phyloP scores from a whole-genome alignment of 257 asterid species.

The Haberlea rhodopensis region DNA sequence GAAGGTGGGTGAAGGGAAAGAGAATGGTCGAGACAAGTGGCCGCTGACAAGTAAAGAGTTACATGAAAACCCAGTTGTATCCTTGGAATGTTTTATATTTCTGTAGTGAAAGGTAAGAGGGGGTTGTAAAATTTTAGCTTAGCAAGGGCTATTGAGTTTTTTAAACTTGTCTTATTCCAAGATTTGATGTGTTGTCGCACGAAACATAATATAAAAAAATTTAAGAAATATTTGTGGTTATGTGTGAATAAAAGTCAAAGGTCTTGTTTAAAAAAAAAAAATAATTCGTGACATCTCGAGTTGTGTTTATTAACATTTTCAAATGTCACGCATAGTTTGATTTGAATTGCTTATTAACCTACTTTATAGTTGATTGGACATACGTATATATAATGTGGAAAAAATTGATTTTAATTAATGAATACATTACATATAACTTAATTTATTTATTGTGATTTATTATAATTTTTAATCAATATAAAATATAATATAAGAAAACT shows the following conservation, averaged over 20 bases:
- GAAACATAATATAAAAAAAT: too few relatives aligned
- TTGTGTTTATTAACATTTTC: background rate
- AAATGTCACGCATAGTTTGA: too few relatives aligned
- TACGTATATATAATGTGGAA: too few relatives aligned
- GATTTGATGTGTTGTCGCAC: too few relatives aligned
- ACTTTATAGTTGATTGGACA: too few relatives aligned
- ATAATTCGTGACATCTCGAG: too few relatives aligned
- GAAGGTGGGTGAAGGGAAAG: conserved; percentile 29
- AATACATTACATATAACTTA: too few relatives aligned
- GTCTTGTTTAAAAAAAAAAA: background rate
- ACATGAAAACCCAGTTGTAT: conserved; percentile 55
- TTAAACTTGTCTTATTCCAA: background rate
- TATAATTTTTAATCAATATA: too few relatives aligned
- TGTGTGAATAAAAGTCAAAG: background rate
- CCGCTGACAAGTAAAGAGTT: conserved; percentile 41
- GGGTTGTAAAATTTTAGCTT: background rate
- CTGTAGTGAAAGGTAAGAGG: conserved; percentile 19
- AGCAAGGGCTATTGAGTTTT: background rate
- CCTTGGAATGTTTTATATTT: conserved; percentile 64
- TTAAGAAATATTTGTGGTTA: background rate
- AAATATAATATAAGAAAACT: too few relatives aligned
- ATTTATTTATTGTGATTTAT: too few relatives aligned
- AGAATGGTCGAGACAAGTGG: conserved; percentile 29
- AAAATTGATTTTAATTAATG: too few relatives aligned
- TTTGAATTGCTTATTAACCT: too few relatives aligned